phyloP scores from a whole-genome alignment of 306 rosid species.

The Prunus kanzakura region DNA sequence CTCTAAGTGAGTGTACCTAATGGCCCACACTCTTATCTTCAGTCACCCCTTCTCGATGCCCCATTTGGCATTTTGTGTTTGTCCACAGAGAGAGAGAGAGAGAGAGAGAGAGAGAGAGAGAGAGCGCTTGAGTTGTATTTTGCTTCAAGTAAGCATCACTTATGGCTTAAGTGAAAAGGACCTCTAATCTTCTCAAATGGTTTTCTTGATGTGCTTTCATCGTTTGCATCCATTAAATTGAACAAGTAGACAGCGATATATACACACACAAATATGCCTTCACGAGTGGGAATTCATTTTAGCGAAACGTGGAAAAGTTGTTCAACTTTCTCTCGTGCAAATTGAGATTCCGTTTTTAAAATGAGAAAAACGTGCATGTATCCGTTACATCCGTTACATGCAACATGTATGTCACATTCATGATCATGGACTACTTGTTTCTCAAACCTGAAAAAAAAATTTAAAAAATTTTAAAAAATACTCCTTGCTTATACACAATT shows the following conservation, averaged over 20 bases:
- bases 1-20: conserved; percentile 34
- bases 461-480: too few species aligned
- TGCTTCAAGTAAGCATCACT: conserved; percentile 13
- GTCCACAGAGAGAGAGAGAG: conserved; percentile 4
- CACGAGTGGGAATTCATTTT: too few species aligned
- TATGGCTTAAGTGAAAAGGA: conserved; percentile 28
- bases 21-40: conserved; percentile 52
- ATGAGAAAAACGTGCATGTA: too few species aligned
- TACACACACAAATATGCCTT: too few species aligned
- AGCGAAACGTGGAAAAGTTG: too few species aligned
- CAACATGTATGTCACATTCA: too few species aligned
- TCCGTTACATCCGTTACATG: too few species aligned
- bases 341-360: too few species aligned
- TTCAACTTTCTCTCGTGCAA: too few species aligned
- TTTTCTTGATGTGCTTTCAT: neutral
- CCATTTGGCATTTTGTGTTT: conserved; percentile 38
- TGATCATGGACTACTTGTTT: too few species aligned
- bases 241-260: neutral
- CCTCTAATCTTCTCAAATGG: conserved; percentile 15
- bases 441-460: too few species aligned
- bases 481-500: too few species aligned
- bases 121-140: neutral
- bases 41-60: conserved; percentile 27
- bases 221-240: neutral
- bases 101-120: neutral